phyloP scores from a whole-genome alignment of 2,329 filamentous ascomycete genomes.

The Blastomyces gilchristii region DNA sequence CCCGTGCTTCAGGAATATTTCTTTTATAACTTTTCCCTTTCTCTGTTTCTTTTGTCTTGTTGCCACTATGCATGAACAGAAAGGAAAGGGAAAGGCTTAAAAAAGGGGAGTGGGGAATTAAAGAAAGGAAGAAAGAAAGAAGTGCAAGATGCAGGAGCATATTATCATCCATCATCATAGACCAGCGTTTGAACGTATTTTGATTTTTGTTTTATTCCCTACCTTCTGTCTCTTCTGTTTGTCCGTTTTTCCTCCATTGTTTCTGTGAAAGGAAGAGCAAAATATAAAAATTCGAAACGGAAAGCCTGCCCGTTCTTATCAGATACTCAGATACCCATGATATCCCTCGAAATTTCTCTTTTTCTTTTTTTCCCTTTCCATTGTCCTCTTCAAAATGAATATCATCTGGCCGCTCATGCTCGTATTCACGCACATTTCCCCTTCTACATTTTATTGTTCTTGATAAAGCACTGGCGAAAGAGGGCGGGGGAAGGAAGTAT shows the following conservation, averaged over 20 bases:
- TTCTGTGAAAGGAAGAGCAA: not conserved
- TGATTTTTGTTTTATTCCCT: conserved; percentile 31
- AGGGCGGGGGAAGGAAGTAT: not conserved
- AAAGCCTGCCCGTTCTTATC: not conserved
- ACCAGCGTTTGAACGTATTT: conserved; percentile 37
- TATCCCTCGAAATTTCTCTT: not conserved
- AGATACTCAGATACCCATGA: not conserved
- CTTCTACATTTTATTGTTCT: too few species aligned
- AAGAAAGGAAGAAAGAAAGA: not conserved
- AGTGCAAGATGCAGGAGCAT: not conserved
- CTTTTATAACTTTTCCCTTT: not conserved
- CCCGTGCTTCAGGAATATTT: not conserved
- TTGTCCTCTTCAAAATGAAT: not conserved
- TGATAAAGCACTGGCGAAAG: not conserved
- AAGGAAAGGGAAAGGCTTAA: not conserved
- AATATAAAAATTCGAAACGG: not conserved
- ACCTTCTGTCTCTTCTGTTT: conserved; percentile 27
- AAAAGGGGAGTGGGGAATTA: not conserved
- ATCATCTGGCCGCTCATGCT: not conserved
- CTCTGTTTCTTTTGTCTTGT: not conserved
- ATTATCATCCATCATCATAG: conserved; percentile 36
- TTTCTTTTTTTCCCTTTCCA: not conserved
- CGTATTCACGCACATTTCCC: not conserved
- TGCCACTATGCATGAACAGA: conserved; percentile 13
- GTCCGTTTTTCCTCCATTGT: conserved; percentile 1